A percentile compares a stretch with the other conserved stretches of the same genome.
phyloP scores from a whole-genome alignment of 2,329 filamentous ascomycete genomes.

The Cercospora sesami region DNA sequence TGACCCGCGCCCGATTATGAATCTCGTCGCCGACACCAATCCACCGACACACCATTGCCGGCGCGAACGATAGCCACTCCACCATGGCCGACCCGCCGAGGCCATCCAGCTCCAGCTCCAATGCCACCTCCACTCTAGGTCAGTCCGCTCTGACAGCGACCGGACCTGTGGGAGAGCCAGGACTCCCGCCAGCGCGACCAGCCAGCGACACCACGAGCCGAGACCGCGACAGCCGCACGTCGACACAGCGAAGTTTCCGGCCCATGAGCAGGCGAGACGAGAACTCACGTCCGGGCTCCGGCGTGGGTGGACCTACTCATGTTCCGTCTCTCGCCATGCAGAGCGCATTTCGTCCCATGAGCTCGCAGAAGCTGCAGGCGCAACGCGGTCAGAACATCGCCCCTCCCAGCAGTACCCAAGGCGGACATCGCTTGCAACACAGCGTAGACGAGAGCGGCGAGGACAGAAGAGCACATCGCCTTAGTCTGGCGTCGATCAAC shows the following conservation, averaged over 20 bases:
- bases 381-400: slow-evolving; percentile 64
- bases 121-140: slow-evolving; percentile 28
- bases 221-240: slow-evolving; percentile 13
- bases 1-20: slow-evolving; percentile 13
- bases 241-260: slow-evolving; percentile 17
- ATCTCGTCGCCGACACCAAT: slow-evolving; percentile 3
- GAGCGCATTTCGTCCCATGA: slow-evolving; percentile 96
- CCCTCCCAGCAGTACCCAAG: slow-evolving; percentile 22
- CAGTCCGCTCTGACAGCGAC: slow-evolving; percentile 40
- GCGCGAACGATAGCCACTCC: slow-evolving; percentile 2
- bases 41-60: slow-evolving; percentile 1
- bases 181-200: slow-evolving; percentile 51
- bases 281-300: slow-evolving; percentile 57
- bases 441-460: slow-evolving; percentile 28
- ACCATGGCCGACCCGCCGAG: slow-evolving; percentile 11
- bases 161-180: slow-evolving; percentile 50
- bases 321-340: slow-evolving; percentile 85
- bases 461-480: slow-evolving; percentile 44
- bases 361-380: slow-evolving; percentile 88
- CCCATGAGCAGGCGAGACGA: slow-evolving; percentile 12
- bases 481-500: slow-evolving; percentile 60
- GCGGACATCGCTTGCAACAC: slow-evolving; percentile 11
- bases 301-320: slow-evolving; percentile 70
- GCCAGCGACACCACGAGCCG: slow-evolving; percentile 21
- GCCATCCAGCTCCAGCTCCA: slow-evolving; percentile 19